phyloP scores from a whole-genome alignment of 805 yeast species.

The Teunomyces gatunensis region DNA sequence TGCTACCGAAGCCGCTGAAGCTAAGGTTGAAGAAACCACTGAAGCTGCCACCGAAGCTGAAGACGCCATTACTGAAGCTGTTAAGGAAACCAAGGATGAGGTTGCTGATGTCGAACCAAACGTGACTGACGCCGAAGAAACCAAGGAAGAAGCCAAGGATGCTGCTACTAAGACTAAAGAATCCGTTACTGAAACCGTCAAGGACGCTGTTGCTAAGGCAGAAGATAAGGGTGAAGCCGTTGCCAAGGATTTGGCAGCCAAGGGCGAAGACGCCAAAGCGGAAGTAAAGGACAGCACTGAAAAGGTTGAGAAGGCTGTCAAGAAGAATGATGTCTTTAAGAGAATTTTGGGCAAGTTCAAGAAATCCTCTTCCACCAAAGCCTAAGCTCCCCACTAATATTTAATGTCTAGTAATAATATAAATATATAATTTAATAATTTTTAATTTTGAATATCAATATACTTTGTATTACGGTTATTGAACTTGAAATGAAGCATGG shows the following conservation, averaged over 20 bases:
- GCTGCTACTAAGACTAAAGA: slow-evolving; percentile 10
- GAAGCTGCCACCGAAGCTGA: neutral
- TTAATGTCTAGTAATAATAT: slow-evolving; percentile 4
- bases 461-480: no score
- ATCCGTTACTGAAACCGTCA: slow-evolving; percentile 2
- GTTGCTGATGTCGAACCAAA: slow-evolving; percentile 10
- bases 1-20: neutral
- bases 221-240: slow-evolving; percentile 4
- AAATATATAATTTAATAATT: slow-evolving; percentile 2
- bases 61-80: neutral
- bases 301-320: slow-evolving; percentile 31
- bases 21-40: no score
- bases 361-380: slow-evolving; percentile 21
- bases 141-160: slow-evolving; percentile 15
- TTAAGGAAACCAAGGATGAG: neutral
- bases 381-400: slow-evolving; percentile 5
- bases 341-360: slow-evolving; percentile 36
- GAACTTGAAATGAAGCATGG: no score
- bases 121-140: slow-evolving; percentile 12
- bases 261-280: slow-evolving; percentile 26
- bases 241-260: slow-evolving; percentile 11
- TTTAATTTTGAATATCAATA: neutral
- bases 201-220: slow-evolving; percentile 7
- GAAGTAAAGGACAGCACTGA: slow-evolving; percentile 24
- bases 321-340: slow-evolving; percentile 37